Conservation (phyloP, 78 protist genomes). For the Dictyostelium intermedium region DNA sequence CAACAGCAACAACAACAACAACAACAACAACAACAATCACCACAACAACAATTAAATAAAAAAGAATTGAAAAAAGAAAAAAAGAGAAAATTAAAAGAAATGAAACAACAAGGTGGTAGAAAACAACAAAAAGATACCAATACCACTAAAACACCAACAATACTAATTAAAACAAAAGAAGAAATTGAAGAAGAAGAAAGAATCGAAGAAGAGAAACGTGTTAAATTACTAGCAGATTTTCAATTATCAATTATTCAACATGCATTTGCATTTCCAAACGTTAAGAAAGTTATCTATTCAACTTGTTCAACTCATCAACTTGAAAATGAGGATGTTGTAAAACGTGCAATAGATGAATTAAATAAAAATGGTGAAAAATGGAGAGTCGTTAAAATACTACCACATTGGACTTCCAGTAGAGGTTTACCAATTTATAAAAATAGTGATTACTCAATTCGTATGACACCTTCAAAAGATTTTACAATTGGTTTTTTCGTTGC, state of each 20-base stretch:
- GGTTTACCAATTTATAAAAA: conserved; percentile 60
- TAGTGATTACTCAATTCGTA: conserved; percentile 30
- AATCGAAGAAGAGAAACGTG: conserved; percentile 19
- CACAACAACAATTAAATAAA: not conserved
- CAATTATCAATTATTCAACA: conserved; percentile 75
- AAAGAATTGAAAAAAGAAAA: conserved; percentile 25
- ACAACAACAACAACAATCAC: not conserved
- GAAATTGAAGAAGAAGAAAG: not conserved
- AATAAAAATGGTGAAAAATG: conserved; percentile 18
- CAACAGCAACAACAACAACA: conserved; percentile 1
- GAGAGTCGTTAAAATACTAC: conserved; percentile 45
- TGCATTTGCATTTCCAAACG: conserved; percentile 73
- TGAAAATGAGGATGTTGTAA: conserved; percentile 83
- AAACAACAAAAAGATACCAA: not conserved
- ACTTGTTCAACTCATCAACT: conserved; percentile 80
- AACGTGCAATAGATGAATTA: conserved; percentile 28
- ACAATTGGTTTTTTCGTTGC: conserved; percentile 84
- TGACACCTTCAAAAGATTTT: conserved; percentile 55
- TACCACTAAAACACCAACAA: not conserved
- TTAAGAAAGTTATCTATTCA: conserved; percentile 70
- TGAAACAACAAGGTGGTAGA: not conserved
- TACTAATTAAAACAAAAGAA: not conserved
- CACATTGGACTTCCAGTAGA: conserved; percentile 57
- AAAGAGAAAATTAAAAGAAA: conserved; percentile 2
- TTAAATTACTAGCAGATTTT: conserved; percentile 67